These are phyloP conservation scores for Solanum pennellii DNA, from an alignment of 257 asterid species.

Conservation along the genomic window DNA sequence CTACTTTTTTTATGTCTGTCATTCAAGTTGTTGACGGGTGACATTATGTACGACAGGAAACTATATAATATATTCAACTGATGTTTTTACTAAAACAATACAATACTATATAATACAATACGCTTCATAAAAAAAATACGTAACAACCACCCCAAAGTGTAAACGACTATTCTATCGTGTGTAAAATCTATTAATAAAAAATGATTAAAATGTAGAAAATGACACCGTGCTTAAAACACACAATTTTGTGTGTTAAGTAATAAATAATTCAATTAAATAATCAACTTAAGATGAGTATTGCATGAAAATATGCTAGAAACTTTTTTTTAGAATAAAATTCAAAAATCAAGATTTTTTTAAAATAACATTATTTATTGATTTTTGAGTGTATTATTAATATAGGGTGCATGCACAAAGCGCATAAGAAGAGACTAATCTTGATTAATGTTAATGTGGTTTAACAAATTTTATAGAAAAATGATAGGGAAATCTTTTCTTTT, in stretches of 20 bases:
- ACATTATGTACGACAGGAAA: rapidly evolving
- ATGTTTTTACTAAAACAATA: no score
- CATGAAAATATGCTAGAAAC: not conserved
- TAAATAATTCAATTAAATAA: not conserved
- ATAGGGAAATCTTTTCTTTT: not conserved
- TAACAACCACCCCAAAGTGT: not conserved
- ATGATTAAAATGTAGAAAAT: not conserved
- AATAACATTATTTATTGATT: not conserved
- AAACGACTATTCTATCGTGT: not conserved
- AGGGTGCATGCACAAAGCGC: not conserved
- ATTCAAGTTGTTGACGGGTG: no score
- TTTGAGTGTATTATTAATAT: not conserved
- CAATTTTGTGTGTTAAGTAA: not conserved
- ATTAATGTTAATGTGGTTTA: not conserved
- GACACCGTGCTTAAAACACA: not conserved
- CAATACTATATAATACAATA: not conserved
- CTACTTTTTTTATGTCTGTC: not conserved
- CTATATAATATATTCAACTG: no score
- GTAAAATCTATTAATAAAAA: not conserved
- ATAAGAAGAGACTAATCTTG: not conserved
- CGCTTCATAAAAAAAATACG: no score
- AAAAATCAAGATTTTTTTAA: not conserved
- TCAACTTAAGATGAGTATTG: not conserved
- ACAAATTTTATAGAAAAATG: not conserved
- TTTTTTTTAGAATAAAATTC: not conserved